These are phyloP conservation scores for Adiantum capillusveneris DNA, from an alignment of 75 land plant species.

Conservation along the genomic window DNA sequence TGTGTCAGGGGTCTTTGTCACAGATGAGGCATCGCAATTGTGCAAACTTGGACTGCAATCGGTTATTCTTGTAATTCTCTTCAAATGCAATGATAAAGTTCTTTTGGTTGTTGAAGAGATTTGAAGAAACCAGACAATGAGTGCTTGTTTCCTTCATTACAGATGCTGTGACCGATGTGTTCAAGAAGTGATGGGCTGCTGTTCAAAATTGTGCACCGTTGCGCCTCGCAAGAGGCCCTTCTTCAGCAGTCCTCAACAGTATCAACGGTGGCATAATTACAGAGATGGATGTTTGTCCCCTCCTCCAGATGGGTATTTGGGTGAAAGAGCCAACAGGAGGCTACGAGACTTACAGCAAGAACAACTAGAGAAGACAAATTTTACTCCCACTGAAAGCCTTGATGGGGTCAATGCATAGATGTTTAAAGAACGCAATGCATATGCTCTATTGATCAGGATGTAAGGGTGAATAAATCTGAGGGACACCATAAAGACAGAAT, in stretches of 20 bases:
- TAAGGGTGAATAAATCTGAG: too few relatives aligned
- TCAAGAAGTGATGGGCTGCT: conserved; percentile 49
- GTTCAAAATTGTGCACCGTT: conserved; percentile 44
- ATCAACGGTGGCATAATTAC: conserved; percentile 72
- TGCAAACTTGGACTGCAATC: conserved; percentile 87
- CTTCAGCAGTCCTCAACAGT: conserved; percentile 39
- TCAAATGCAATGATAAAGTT: not conserved
- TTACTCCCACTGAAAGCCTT: too few relatives aligned
- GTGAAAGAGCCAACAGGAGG: too few relatives aligned
- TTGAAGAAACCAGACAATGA: not conserved
- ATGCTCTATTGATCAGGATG: too few relatives aligned
- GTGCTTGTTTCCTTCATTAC: conserved; percentile 6
- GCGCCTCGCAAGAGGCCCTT: conserved; percentile 74
- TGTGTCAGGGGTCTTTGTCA: conserved; percentile 45
- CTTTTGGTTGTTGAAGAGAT: not conserved
- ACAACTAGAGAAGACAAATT: too few relatives aligned
- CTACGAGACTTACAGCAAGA: too few relatives aligned
- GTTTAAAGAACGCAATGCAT: too few relatives aligned
- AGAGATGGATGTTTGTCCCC: conserved; percentile 7
- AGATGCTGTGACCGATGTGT: conserved; percentile 56
- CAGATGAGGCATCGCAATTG: conserved; percentile 78
- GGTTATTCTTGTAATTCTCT: conserved; percentile 61
- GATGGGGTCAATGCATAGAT: too few relatives aligned
- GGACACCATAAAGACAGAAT: too few relatives aligned
- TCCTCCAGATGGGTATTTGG: too few relatives aligned